Evolutionary conservation across 805 yeast genomes (phyloP), one percentile per base, ranked within the genome.

Genomic region (Brettanomyces nanus): DNA sequence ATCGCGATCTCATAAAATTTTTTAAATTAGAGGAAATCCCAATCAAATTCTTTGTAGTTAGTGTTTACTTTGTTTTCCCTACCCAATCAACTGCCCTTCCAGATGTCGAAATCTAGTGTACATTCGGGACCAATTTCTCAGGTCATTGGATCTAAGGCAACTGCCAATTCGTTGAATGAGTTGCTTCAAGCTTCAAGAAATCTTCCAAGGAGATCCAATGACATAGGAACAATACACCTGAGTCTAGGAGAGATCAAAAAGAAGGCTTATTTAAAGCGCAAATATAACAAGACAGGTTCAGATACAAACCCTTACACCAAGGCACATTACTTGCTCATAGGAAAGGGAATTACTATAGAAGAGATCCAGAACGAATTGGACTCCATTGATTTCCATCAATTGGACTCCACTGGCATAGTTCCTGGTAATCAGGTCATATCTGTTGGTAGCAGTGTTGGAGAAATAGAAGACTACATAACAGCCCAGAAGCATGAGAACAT

Each of bases 271-370:
- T 72, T 67, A 33, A 63, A 80, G 49, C 66, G 86, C 39, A 70
- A 67, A 40, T 51, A 45, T 42, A 56, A 56, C 34, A 55, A 56
- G 28, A 51, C 53, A 15, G 69, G 66, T 27, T 50, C 55, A 11
- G 63, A 64, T 31, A 47, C 51, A 7, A 58, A 62, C 31, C 68
- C 66, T 4, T 70, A 63, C 51, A 80, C 86, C 3, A 80, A 77
- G 50, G 92, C 85, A 2, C 97, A 92, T 54, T 92, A 92, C 56
- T 63, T 92, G 28, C 65, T 90, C 31, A 95, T 96, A 5, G 84
- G 89, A 1, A 81, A 90, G 52, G 97, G 97, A 1, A 73, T 87
- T 37, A 77, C 85, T 30, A 80, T 90, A 36, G 95, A 85, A 49
- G 92, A 85, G 40, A 77, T 89, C 28, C 87, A 84, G 46, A 61